Evolutionary conservation across 768 basidiomycete genomes (phyloP), one percentile per base, ranked within the genome.

Genomic region (Wakefieldia striispora): DNA sequence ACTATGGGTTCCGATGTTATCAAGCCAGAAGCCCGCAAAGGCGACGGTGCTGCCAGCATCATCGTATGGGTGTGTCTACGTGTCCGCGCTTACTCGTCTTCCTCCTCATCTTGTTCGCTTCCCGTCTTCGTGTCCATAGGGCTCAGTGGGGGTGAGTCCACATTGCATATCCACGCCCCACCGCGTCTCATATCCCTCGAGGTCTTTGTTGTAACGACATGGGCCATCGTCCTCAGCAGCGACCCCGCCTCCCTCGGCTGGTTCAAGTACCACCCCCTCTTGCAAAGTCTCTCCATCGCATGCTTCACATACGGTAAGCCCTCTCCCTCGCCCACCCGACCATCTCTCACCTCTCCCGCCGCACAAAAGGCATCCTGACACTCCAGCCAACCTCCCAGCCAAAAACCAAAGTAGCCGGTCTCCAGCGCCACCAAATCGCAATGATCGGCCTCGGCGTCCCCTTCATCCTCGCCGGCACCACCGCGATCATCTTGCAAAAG

Each of bases 351-450:
- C 23, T 12, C 29, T 29, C 26, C 26, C 29, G 29, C 11, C 29
- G 29, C 29, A 29, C 29, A 29, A 29, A 29, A 89, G 89, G 83
- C 7, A 80, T 93, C 37, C 61, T 88, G 57, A 89, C 88, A 20
- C 81, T 86, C 11, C 91, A 86, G 55, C 85, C 85, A 1, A 88
- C 87, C 11, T 78, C 82, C 4, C 79, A 81, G 43, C 82, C 83
- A 3, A 74, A 70, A 59, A 79, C 81, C 35, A 86, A 88, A 67
- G 74, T 78, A 9, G 79, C 81, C 1, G 88, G 88, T 0, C 73
- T 93, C 4, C 62, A 72, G 13, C 77, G 86, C 27, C 91, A 94
- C 60, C 87, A 92, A 62, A 61, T 76, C 23, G 78, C 80, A 13
- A 79, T 84, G 56, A 65, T 86, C 6, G 64, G 67, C 10, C 33